phyloP scores from a whole-genome alignment of 495 filamentous ascomycete species.

The Penicillium diatomitis region DNA sequence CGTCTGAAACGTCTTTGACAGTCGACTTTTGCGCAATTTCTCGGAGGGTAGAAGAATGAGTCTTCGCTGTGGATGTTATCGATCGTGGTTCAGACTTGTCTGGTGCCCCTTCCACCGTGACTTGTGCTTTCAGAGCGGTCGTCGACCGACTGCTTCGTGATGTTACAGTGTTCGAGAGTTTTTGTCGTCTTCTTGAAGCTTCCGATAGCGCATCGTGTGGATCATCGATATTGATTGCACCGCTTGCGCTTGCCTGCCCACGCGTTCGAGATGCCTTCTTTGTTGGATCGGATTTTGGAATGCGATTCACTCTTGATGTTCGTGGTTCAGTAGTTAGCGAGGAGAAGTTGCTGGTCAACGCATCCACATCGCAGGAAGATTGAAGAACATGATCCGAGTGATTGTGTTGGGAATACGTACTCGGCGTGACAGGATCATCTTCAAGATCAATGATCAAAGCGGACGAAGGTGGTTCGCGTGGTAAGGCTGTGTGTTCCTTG shows the following conservation, averaged over 20 bases:
- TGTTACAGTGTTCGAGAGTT: no score
- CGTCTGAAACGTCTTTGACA: no score
- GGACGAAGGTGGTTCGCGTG: constrained; percentile 1
- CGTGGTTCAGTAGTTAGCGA: constrained; percentile 15
- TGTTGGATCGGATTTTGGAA: constrained; percentile 10
- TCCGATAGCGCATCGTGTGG: constrained; percentile 1
- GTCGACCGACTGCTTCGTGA: no score
- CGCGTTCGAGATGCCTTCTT: constrained; percentile 3
- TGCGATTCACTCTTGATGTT: constrained; percentile 15
- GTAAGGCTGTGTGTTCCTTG: constrained; percentile 6
- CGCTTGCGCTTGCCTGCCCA: constrained; percentile 1
- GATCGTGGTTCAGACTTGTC: no score
- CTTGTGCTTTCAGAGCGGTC: no score
- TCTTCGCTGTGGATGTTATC: no score
- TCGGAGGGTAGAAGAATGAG: no score
- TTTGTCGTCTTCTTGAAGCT: no score
- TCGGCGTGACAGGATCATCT: constrained; percentile 9
- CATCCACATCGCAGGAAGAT: constrained; percentile 16
- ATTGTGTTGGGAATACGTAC: constrained; percentile 11
- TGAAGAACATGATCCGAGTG: neutral
- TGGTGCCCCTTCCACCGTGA: no score
- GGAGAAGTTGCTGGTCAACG: constrained; percentile 22
- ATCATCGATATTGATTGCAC: constrained; percentile 11
- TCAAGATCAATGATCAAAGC: constrained; percentile 5
- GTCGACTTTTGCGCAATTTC: no score